These are phyloP conservation scores for Kluyveromyces dobzhanskii DNA, from an alignment of 805 yeast genomes.

Conservation along the genomic window DNA sequence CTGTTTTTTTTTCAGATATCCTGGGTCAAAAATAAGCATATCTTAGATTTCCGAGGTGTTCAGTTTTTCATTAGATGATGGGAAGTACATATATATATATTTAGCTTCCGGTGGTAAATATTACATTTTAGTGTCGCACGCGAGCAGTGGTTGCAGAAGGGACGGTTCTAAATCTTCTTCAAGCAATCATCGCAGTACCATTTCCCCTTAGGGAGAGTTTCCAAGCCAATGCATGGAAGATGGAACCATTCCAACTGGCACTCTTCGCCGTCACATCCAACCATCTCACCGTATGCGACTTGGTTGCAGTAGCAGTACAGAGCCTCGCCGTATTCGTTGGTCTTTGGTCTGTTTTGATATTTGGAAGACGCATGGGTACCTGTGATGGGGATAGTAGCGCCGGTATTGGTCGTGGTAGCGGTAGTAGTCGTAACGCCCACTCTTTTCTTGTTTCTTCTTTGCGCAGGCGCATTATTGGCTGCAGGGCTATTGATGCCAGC, in stretches of 20 bases:
- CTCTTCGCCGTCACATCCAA: slow-evolving; percentile 92
- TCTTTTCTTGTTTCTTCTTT: slow-evolving; percentile 9
- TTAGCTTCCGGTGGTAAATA: no score
- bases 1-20: no score
- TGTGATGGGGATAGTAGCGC: neutral
- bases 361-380: slow-evolving; percentile 7
- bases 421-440: slow-evolving; percentile 9
- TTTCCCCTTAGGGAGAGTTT: slow-evolving; percentile 77
- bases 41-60: no score
- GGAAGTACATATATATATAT: no score
- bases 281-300: slow-evolving; percentile 98
- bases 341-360: slow-evolving; percentile 9
- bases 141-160: no score
- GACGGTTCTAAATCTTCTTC: slow-evolving; percentile 9
- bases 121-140: no score
- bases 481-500: no score
- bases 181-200: slow-evolving; percentile 73
- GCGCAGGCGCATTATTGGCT: neutral
- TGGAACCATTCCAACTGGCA: slow-evolving; percentile 96
- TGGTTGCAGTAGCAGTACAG: slow-evolving; percentile 94
- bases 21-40: no score
- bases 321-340: slow-evolving; percentile 51
- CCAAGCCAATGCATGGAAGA: slow-evolving; percentile 82
- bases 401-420: slow-evolving; percentile 11
- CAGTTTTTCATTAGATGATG: neutral